A percentile compares a stretch with the other conserved stretches of the same genome.
Conservation (phyloP, 148 eudicot genomes). For the Fagopyrum tataricum region DNA sequence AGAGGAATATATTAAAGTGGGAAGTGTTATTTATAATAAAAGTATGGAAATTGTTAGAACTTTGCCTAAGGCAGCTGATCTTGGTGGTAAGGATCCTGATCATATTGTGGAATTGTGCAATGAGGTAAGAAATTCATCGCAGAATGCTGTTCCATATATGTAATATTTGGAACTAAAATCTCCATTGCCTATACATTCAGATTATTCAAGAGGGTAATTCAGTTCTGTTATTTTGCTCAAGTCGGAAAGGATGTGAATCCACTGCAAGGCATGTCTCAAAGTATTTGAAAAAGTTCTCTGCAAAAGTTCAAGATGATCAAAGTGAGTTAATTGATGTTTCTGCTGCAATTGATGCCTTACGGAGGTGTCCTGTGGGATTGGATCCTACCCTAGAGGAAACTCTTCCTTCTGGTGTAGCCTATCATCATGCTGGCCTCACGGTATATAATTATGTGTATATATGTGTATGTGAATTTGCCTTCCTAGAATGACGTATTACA, state of each 20-base stretch:
- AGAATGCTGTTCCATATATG: neutral
- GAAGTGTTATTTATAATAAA: conserved; percentile 71
- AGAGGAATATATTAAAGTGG: conserved; percentile 92
- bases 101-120: conserved; percentile 92
- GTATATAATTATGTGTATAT: conserved; percentile 29
- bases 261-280: conserved; percentile 81
- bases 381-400: conserved; percentile 90
- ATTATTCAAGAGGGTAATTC: conserved; percentile 98
- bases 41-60: conserved; percentile 76
- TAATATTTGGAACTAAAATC: neutral
- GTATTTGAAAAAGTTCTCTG: conserved; percentile 62
- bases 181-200: conserved; percentile 24
- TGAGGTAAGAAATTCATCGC: conserved; percentile 48
- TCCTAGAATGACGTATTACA: neutral
- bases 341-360: conserved; percentile 76
- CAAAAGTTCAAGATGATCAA: conserved; percentile 43
- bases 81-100: conserved; percentile 98
- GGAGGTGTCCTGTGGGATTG: conserved; percentile 83
- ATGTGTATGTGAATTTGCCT: neutral
- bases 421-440: conserved; percentile 99
- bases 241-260: conserved; percentile 98
- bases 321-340: conserved; percentile 48
- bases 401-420: conserved; percentile 93
- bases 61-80: conserved; percentile 55
- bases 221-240: conserved; percentile 88